phyloP scores from a whole-genome alignment of 2,329 filamentous ascomycete genomes.

The Phyllosticta citriasiana region DNA sequence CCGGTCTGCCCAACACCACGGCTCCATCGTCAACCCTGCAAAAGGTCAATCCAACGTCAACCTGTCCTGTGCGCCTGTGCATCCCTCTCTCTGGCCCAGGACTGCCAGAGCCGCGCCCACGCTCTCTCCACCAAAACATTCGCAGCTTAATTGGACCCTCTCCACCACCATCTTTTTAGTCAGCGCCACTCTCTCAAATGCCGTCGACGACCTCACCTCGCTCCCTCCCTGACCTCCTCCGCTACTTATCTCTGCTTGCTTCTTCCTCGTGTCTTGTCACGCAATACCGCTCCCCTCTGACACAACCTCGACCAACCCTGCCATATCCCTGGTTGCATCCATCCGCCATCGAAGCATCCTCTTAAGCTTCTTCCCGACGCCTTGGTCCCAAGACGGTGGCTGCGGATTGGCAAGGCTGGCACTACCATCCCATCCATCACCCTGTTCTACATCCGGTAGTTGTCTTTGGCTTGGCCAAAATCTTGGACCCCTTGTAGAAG shows the following conservation, averaged over 20 bases:
- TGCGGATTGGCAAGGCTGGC: not conserved
- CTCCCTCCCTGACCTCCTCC: not conserved
- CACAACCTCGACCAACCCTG: not conserved
- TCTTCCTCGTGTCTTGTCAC: not conserved
- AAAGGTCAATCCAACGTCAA: not conserved
- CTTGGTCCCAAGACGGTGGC: not conserved
- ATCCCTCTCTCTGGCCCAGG: not conserved
- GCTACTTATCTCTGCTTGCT: not conserved
- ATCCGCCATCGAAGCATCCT: not conserved
- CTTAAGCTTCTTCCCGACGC: not conserved
- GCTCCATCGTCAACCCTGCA: not conserved
- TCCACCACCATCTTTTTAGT: not conserved
- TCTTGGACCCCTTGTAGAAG: not conserved
- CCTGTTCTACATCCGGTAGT: not conserved
- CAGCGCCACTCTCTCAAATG: not conserved
- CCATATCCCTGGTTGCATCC: not conserved
- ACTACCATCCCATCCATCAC: not conserved
- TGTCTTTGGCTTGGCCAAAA: not conserved
- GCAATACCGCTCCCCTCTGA: not conserved
- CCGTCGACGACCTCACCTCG: not conserved
- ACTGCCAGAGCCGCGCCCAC: not conserved
- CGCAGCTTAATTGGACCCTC: not conserved
- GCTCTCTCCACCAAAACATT: not conserved
- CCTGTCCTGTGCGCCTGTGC: not conserved
- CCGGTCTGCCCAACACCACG: not conserved